phyloP scores from a whole-genome alignment of 116 monocot genomes.

The Cymodocea nodosa region DNA sequence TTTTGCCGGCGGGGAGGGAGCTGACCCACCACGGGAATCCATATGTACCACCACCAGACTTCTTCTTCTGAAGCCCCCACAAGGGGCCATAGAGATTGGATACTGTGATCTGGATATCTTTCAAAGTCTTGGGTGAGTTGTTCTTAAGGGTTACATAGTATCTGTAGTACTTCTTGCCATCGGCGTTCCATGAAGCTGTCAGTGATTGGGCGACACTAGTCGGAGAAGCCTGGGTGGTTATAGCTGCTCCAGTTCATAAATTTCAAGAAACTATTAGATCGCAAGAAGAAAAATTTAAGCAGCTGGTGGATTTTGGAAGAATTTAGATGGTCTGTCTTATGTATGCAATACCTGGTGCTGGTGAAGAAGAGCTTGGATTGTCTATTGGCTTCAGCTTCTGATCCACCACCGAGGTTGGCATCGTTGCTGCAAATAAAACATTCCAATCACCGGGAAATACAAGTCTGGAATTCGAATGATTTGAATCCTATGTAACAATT shows the following conservation, averaged over 20 bases:
- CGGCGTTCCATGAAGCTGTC: constrained; percentile 42
- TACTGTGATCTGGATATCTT: constrained; percentile 28
- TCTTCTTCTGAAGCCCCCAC: constrained; percentile 52
- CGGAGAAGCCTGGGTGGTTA: constrained; percentile 1
- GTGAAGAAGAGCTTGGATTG: not conserved
- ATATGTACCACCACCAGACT: constrained; percentile 24
- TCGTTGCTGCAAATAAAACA: not conserved
- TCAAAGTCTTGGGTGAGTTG: constrained; percentile 44
- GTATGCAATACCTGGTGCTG: constrained; percentile 17
- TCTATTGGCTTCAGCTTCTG: not conserved
- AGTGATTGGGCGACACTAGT: constrained; percentile 30
- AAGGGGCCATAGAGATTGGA: constrained; percentile 58
- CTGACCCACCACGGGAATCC: constrained; percentile 43
- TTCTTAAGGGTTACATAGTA: constrained; percentile 45
- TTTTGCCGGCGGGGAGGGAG: constrained; percentile 45
- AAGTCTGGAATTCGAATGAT: not conserved
- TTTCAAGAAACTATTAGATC: too few species aligned
- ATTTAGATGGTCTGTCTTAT: not conserved
- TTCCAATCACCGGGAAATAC: not conserved
- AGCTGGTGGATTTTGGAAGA: too few species aligned
- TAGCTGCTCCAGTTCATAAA: not conserved
- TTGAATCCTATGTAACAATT: too few species aligned
- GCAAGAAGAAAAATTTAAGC: too few species aligned
- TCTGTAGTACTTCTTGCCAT: constrained; percentile 41
- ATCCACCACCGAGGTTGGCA: not conserved